A percentile compares a stretch with the other conserved stretches of the same genome.
These are phyloP conservation scores for Phialophora tarda DNA, from an alignment of 2,329 filamentous ascomycete species.

Conservation along the genomic window DNA sequence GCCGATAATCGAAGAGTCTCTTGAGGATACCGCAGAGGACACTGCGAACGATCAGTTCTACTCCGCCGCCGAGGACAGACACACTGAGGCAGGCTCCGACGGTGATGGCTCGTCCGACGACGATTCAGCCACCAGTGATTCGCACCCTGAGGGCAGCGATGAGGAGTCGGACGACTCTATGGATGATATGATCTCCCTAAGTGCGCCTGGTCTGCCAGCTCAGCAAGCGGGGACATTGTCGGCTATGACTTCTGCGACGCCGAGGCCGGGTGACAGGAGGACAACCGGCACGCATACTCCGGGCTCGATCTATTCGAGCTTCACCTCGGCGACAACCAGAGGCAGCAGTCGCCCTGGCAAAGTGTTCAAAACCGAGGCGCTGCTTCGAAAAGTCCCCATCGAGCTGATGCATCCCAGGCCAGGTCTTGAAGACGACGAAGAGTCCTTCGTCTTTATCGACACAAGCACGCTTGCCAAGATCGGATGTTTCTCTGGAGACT, in stretches of 20 bases:
- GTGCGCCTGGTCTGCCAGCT: constrained; percentile 77
- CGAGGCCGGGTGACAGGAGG: constrained; percentile 72
- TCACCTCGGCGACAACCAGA: constrained; percentile 81
- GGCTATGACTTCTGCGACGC: constrained; percentile 79
- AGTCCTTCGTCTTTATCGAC: constrained; percentile 87
- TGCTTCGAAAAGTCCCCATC: constrained; percentile 73
- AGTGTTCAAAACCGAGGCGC: constrained; percentile 80
- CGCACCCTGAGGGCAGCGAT: constrained; percentile 63
- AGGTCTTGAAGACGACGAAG: constrained; percentile 80
- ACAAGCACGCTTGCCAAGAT: constrained; percentile 83
- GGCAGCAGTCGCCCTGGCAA: constrained; percentile 74
- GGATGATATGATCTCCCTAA: constrained; percentile 91
- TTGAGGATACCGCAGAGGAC: constrained; percentile 71
- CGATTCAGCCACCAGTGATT: constrained; percentile 64
- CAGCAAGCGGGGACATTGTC: constrained; percentile 79
- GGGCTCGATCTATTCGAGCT: constrained; percentile 86
- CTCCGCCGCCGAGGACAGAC: constrained; percentile 83
- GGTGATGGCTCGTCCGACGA: constrained; percentile 64
- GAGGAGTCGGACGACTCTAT: constrained; percentile 80
- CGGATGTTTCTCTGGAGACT: constrained; percentile 96
- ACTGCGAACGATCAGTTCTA: constrained; percentile 90
- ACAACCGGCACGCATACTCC: constrained; percentile 79
- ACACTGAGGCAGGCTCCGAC: constrained; percentile 50
- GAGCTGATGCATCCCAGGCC: constrained; percentile 87
- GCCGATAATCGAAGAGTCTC: constrained; percentile 65